Evolutionary conservation across 495 filamentous ascomycete genomes (phyloP).

Genomic region (Achaetomiella virescens): DNA sequence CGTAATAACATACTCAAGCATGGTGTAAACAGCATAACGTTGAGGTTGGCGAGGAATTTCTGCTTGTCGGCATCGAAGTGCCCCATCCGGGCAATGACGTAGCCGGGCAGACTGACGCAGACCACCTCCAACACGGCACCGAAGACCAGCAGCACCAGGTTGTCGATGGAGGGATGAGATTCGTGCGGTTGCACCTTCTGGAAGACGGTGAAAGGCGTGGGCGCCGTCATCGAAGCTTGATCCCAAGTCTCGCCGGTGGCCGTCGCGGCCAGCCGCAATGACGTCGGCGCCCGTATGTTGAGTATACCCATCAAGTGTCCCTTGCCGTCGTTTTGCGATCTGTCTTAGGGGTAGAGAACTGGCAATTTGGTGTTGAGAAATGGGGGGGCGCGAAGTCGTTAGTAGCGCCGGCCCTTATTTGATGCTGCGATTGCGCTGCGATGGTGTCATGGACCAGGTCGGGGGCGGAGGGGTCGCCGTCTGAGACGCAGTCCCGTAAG

Average conservation of each 20-base stretch:
- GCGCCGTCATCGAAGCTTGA: constrained; percentile 12
- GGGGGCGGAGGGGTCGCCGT: not conserved
- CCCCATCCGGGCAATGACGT: constrained; percentile 80
- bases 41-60: constrained; percentile 92
- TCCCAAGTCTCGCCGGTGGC: constrained; percentile 19
- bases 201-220: constrained; percentile 27
- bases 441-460: not conserved
- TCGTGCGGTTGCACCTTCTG: constrained; percentile 32
- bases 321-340: not conserved
- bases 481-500: not conserved
- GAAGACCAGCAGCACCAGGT: constrained; percentile 82
- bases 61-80: constrained; percentile 92
- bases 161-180: constrained; percentile 57
- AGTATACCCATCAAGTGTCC: constrained; percentile 33
- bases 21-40: constrained; percentile 89
- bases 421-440: constrained; percentile 1
- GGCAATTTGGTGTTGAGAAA: not conserved
- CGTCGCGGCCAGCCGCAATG: constrained; percentile 51
- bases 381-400: not conserved
- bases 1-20: constrained; percentile 83
- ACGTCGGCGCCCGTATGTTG: constrained; percentile 53
- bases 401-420: not conserved
- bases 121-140: constrained; percentile 95
- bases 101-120: constrained; percentile 92
- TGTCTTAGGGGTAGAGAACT: not conserved